Conservation (phyloP, 129 eudicot genomes). For the Tanacetum coccineum region DNA sequence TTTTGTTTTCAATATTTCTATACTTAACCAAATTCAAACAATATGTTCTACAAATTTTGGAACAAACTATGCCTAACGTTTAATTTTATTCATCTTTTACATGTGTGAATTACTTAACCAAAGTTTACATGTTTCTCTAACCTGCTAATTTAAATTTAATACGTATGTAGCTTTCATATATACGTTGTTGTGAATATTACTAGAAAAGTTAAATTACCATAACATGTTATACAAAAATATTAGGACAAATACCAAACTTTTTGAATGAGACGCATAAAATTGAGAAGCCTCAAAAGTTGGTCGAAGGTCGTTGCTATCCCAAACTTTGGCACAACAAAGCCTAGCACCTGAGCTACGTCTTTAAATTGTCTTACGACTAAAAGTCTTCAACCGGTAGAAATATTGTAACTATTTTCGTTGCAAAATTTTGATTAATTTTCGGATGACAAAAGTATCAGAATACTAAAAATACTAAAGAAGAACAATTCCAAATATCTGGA, state of each 20-base stretch:
- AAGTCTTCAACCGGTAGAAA: no score
- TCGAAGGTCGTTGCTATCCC: neutral
- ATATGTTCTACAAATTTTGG: no score
- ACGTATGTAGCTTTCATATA: neutral
- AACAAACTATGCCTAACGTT: no score
- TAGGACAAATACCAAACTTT: constrained; percentile 14
- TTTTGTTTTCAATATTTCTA: no score
- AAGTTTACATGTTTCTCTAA: neutral
- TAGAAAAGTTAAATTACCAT: neutral
- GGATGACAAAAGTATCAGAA: no score
- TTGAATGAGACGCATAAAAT: constrained; percentile 10
- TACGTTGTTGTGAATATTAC: neutral
- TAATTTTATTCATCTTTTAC: neutral
- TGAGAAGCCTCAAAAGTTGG: constrained; percentile 3
- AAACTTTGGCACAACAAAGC: neutral
- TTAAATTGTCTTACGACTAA: no score
- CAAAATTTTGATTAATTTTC: no score
- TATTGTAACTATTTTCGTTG: no score
- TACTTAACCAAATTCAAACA: no score
- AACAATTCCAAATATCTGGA: no score
- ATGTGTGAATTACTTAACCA: neutral
- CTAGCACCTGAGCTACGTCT: neutral
- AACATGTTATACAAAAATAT: neutral
- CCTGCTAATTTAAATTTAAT: neutral
- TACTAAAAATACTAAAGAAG: no score